Evolutionary conservation across 345 rosid genomes (phyloP).

Genomic region (Theobroma cacao): DNA sequence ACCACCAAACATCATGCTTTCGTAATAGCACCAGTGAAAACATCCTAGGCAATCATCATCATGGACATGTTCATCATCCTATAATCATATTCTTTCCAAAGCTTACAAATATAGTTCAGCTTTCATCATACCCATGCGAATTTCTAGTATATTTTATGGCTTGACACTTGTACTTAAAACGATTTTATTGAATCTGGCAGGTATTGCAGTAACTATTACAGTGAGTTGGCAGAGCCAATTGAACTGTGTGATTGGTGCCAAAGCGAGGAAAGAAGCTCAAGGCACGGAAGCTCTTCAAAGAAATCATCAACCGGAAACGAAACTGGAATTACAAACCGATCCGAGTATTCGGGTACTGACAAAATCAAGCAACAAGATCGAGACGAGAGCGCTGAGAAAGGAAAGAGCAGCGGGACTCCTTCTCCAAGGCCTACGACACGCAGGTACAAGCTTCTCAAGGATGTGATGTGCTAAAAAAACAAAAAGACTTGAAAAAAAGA

Average conservation of each 20-base stretch:
- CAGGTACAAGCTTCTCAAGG: conserved; percentile 99
- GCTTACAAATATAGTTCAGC: background rate
- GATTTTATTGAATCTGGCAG: conserved; percentile 31
- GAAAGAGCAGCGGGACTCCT: conserved; percentile 51
- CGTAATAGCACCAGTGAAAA: conserved; percentile 10
- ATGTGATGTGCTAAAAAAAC: conserved; percentile 73
- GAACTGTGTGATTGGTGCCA: conserved; percentile 91
- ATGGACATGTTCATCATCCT: background rate
- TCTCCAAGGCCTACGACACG: conserved; percentile 82
- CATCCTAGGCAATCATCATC: background rate
- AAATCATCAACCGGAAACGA: conserved; percentile 35
- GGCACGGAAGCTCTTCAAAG: conserved; percentile 44
- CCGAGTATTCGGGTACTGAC: conserved; percentile 56
- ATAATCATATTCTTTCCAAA: background rate
- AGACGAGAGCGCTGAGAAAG: conserved; percentile 48
- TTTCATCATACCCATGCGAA: background rate
- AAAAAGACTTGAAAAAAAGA: background rate
- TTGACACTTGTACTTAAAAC: background rate
- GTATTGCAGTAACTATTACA: conserved; percentile 89
- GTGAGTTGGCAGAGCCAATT: conserved; percentile 59
- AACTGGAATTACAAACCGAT: conserved; percentile 40
- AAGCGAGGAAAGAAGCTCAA: conserved; percentile 52
- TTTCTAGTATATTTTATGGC: background rate
- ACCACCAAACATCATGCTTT: conserved; percentile 19
- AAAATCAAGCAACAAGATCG: conserved; percentile 59